Conservation (phyloP, 768 basidiomycete species). For the Baorangia bicolor region DNA sequence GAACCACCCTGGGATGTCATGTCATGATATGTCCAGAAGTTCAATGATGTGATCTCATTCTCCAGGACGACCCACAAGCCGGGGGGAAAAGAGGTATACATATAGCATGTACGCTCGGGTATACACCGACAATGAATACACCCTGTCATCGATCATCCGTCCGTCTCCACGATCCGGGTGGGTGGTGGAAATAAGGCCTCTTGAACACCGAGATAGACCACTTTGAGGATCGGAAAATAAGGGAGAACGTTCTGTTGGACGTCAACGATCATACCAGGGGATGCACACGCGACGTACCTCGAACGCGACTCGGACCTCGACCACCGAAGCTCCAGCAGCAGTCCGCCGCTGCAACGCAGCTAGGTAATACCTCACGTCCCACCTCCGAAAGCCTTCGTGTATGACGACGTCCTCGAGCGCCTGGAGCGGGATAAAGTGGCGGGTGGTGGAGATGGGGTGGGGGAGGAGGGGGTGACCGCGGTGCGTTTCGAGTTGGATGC, state of each 20-base stretch:
- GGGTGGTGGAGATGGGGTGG: conserved; percentile 32
- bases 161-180: not conserved
- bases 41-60: too few relatives aligned
- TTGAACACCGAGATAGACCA: conserved; percentile 63
- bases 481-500: conserved; percentile 74
- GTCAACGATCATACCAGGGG: too few relatives aligned
- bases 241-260: conserved; percentile 73
- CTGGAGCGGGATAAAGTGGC: conserved; percentile 59
- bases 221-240: conserved; percentile 55
- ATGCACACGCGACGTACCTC: too few relatives aligned
- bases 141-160: too few relatives aligned
- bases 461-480: conserved; percentile 48
- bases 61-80: not conserved
- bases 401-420: conserved; percentile 62
- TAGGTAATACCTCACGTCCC: conserved; percentile 72
- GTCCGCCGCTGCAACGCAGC: conserved; percentile 44
- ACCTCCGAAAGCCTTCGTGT: conserved; percentile 69
- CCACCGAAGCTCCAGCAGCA: too few relatives aligned
- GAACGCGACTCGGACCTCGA: conserved; percentile 54
- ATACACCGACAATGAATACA: too few relatives aligned
- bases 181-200: conserved; percentile 35
- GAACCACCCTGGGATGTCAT: too few relatives aligned
- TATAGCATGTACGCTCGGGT: not conserved
- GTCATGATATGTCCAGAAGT: too few relatives aligned
- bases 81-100: not conserved